These are phyloP conservation scores for Ceratocystis papillata DNA, from an alignment of 2,329 filamentous ascomycete species.

Conservation along the genomic window DNA sequence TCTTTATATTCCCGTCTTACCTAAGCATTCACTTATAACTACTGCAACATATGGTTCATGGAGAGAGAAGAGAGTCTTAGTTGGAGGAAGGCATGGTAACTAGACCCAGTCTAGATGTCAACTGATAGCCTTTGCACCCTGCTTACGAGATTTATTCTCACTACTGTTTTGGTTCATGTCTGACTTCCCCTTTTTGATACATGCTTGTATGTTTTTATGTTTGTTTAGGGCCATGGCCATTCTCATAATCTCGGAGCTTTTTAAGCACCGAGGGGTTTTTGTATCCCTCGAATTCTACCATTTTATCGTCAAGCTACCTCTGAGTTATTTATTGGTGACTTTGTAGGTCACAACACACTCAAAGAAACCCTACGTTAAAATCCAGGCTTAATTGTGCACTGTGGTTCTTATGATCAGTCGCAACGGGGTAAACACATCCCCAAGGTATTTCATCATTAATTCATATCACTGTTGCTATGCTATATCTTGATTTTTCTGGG, in stretches of 20 bases:
- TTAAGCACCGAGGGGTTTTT: not conserved
- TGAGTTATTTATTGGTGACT: not conserved
- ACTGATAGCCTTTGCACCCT: not conserved
- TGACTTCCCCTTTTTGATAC: not conserved
- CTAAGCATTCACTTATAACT: constrained; percentile 4
- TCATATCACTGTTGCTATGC: constrained; percentile 8
- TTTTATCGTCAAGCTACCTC: not conserved
- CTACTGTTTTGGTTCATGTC: not conserved
- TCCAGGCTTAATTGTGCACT: not conserved
- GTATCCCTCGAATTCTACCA: not conserved
- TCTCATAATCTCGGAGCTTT: not conserved
- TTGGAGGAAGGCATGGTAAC: not conserved
- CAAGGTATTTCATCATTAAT: constrained; percentile 16
- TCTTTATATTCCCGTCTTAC: constrained; percentile 5
- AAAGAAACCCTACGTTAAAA: not conserved
- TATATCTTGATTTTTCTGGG: constrained; percentile 1
- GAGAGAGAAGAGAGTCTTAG: not conserved
- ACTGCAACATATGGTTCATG: not conserved
- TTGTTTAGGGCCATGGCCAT: not conserved
- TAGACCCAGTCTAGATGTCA: not conserved
- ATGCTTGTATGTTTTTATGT: not conserved
- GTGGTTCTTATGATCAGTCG: not conserved
- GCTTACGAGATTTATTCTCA: not conserved
- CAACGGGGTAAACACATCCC: not conserved
- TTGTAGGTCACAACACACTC: not conserved